phyloP scores from a whole-genome alignment of 331 rosid genomes.

The Malus hybrid region DNA sequence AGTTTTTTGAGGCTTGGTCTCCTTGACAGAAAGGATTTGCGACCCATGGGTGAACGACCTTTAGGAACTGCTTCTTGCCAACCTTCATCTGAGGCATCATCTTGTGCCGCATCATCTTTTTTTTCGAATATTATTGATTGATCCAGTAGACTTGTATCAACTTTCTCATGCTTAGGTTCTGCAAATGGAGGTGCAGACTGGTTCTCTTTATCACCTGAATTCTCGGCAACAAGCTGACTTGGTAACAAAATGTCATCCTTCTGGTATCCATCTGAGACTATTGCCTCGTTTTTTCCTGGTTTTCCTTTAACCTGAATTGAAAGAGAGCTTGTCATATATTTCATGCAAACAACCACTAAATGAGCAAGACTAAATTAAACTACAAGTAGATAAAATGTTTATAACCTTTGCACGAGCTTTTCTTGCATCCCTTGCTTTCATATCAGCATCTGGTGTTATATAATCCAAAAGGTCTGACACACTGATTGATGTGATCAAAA shows the following conservation, averaged over 20 bases:
- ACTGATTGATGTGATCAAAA: slow-evolving; percentile 32
- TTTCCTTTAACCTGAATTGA: slow-evolving; percentile 73
- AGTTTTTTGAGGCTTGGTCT: slow-evolving; percentile 89
- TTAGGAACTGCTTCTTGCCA: slow-evolving; percentile 99
- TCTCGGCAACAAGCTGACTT: slow-evolving; percentile 38
- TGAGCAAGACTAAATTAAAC: background rate
- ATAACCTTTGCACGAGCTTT: slow-evolving; percentile 91
- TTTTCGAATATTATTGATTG: slow-evolving; percentile 23
- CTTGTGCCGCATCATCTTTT: slow-evolving; percentile 38
- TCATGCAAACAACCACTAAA: background rate
- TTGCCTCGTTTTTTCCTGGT: slow-evolving; percentile 61
- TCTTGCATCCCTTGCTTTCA: slow-evolving; percentile 85
- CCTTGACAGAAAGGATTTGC: slow-evolving; percentile 70
- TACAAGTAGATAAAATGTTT: slow-evolving; percentile 5
- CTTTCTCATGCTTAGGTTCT: slow-evolving; percentile 39
- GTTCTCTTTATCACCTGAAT: slow-evolving; percentile 78
- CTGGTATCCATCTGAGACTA: slow-evolving; percentile 51
- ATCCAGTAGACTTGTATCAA: slow-evolving; percentile 41
- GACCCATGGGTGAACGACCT: slow-evolving; percentile 63
- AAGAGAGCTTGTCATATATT: background rate
- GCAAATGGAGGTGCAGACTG: slow-evolving; percentile 46
- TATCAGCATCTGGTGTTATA: slow-evolving; percentile 87
- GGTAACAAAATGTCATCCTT: slow-evolving; percentile 51
- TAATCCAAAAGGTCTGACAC: slow-evolving; percentile 98
- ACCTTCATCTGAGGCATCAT: slow-evolving; percentile 75